Percentiles rank a stretch among this genome's conserved stretches.
phyloP scores from a whole-genome alignment of 805 yeast genomes.

The Lipomyces lipofer region DNA sequence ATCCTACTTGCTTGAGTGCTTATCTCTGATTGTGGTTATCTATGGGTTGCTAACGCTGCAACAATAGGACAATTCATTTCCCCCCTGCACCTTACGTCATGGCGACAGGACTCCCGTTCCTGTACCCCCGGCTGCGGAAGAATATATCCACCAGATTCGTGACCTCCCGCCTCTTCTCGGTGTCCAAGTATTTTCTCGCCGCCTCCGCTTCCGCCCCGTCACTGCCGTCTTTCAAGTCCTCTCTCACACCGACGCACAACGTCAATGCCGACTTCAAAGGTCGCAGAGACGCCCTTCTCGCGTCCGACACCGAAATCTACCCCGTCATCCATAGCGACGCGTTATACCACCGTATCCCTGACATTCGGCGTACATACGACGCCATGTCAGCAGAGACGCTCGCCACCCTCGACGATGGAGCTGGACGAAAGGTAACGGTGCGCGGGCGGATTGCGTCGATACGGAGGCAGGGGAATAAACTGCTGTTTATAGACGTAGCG shows the following conservation, averaged over 20 bases:
- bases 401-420: background rate
- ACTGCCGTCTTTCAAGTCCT: background rate
- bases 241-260: background rate
- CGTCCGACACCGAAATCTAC: slow-evolving; percentile 10
- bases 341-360: slow-evolving; percentile 3
- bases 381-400: slow-evolving; percentile 12
- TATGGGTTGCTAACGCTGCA: no score
- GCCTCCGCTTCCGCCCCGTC: no score
- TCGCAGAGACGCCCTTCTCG: slow-evolving; percentile 14
- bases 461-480: slow-evolving; percentile 66
- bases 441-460: slow-evolving; percentile 63
- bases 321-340: slow-evolving; percentile 13
- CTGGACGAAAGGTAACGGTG: slow-evolving; percentile 31
- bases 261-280: slow-evolving; percentile 16
- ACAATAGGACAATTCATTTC: no score
- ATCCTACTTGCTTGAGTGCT: no score
- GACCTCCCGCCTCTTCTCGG: background rate
- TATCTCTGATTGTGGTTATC: no score
- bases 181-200: no score
- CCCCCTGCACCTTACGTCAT: background rate
- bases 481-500: slow-evolving; percentile 64
- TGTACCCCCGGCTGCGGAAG: background rate
- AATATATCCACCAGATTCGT: background rate
- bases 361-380: slow-evolving; percentile 7
- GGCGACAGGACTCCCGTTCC: background rate